These are phyloP conservation scores for Gonium pectorale DNA, from an alignment of 139 green algal genomes.

Conservation along the genomic window DNA sequence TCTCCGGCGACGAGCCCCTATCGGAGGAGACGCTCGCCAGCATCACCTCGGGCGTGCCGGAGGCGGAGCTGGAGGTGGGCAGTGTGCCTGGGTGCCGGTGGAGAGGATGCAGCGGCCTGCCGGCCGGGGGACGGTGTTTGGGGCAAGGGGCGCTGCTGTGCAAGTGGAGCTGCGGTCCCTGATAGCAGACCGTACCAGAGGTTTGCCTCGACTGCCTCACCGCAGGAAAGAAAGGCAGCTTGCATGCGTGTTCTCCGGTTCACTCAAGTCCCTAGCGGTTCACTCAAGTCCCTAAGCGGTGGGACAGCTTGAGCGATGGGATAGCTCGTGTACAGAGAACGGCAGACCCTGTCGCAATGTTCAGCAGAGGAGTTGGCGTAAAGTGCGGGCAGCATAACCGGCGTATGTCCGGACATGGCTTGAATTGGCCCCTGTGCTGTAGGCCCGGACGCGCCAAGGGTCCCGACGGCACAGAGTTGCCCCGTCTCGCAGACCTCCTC, in stretches of 20 bases:
- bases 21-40: neutral
- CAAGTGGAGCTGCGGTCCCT: neutral
- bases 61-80: conserved; percentile 18
- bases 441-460: neutral
- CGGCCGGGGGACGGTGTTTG: neutral
- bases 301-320: too few species aligned
- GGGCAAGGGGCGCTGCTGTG: neutral
- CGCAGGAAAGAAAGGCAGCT: neutral
- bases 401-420: too few species aligned
- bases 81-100: neutral
- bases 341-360: too few species aligned
- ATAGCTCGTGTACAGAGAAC: too few species aligned
- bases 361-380: too few species aligned
- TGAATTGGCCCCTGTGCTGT: neutral
- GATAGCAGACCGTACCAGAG: neutral
- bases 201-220: neutral
- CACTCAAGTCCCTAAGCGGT: too few species aligned
- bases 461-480: neutral
- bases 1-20: neutral
- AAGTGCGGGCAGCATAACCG: too few species aligned
- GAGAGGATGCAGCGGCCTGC: neutral
- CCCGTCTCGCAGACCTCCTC: neutral
- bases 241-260: too few species aligned
- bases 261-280: too few species aligned
- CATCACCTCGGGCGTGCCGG: neutral